Evolutionary conservation across 1,139 yeast genomes (phyloP).

Genomic region (Hyphopichia fennica): DNA sequence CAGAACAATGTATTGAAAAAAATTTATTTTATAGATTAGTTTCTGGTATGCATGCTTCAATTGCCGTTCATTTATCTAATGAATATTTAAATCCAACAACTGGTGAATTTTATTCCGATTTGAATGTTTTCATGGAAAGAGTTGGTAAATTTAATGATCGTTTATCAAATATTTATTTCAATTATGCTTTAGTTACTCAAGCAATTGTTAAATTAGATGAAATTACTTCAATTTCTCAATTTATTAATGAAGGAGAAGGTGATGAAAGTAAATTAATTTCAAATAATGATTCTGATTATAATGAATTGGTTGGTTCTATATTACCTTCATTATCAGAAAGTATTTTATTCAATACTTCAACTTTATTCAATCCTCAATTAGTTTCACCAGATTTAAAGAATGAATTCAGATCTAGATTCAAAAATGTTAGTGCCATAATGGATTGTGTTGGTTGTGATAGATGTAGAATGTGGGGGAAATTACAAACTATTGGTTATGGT

Average conservation of each 20-base stretch:
- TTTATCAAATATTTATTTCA: slow-evolving; percentile 84
- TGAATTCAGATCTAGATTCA: slow-evolving; percentile 82
- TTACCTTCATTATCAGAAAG: slow-evolving; percentile 28
- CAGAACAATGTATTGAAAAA: slow-evolving; percentile 74
- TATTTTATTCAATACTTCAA: slow-evolving; percentile 44
- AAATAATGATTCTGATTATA: slow-evolving; percentile 46
- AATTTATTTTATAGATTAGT: slow-evolving; percentile 82
- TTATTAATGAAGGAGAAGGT: slow-evolving; percentile 17
- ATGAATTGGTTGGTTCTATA: slow-evolving; percentile 29
- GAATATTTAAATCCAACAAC: slow-evolving; percentile 75
- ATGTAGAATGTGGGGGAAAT: slow-evolving; percentile 96
- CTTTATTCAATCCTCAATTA: slow-evolving; percentile 57
- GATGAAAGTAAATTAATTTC: slow-evolving; percentile 45
- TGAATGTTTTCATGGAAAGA: slow-evolving; percentile 79
- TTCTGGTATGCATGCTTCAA: slow-evolving; percentile 95
- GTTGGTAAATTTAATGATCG: slow-evolving; percentile 92
- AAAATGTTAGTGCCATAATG: slow-evolving; percentile 90
- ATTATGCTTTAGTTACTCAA: slow-evolving; percentile 84
- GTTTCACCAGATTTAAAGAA: slow-evolving; percentile 66
- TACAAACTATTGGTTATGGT: slow-evolving; percentile 96
- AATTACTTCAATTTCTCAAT: slow-evolving; percentile 27
- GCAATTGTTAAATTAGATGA: slow-evolving; percentile 66
- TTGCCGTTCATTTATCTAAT: slow-evolving; percentile 88
- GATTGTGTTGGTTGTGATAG: slow-evolving; percentile 98
- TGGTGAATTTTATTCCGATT: slow-evolving; percentile 81